phyloP scores from a whole-genome alignment of 768 basidiomycete genomes.

The Suillus clintonianus region DNA sequence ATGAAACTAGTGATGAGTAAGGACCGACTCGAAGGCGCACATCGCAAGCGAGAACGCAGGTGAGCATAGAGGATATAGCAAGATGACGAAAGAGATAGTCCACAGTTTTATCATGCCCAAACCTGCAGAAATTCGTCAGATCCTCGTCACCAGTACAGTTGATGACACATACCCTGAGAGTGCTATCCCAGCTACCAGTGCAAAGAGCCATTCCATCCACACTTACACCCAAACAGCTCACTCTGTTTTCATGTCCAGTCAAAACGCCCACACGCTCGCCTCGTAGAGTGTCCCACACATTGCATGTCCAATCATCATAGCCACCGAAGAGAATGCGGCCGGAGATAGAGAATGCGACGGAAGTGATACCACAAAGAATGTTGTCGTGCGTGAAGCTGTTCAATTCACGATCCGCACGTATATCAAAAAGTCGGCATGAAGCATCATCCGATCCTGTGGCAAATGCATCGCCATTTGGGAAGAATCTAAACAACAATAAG shows the following conservation, averaged over 20 bases:
- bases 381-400: slow-evolving; percentile 98
- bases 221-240: slow-evolving; percentile 94
- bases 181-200: slow-evolving; percentile 98
- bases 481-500: slow-evolving; percentile 65
- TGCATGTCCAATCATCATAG: slow-evolving; percentile 99
- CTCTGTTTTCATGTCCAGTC: slow-evolving; percentile 97
- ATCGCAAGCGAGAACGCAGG: slow-evolving; percentile 48
- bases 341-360: slow-evolving; percentile 97
- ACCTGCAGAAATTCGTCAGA: slow-evolving; percentile 49
- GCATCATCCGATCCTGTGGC: slow-evolving; percentile 99
- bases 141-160: slow-evolving; percentile 3
- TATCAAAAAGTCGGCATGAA: slow-evolving; percentile 96
- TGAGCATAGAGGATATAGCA: slow-evolving; percentile 48
- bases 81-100: slow-evolving; percentile 19
- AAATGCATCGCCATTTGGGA: slow-evolving; percentile 99
- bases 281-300: slow-evolving; percentile 99
- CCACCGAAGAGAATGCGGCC: slow-evolving; percentile 97
- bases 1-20: slow-evolving; percentile 47
- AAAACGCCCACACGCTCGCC: slow-evolving; percentile 97
- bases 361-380: slow-evolving; percentile 98
- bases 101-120: slow-evolving; percentile 67
- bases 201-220: slow-evolving; percentile 98
- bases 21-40: slow-evolving; percentile 62
- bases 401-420: slow-evolving; percentile 95
- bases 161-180: slow-evolving; percentile 73